Evolutionary conservation across 208 protist species (phyloP), one percentile per base, ranked within the genome.

Genomic region (Leishmania martiniquensis): DNA sequence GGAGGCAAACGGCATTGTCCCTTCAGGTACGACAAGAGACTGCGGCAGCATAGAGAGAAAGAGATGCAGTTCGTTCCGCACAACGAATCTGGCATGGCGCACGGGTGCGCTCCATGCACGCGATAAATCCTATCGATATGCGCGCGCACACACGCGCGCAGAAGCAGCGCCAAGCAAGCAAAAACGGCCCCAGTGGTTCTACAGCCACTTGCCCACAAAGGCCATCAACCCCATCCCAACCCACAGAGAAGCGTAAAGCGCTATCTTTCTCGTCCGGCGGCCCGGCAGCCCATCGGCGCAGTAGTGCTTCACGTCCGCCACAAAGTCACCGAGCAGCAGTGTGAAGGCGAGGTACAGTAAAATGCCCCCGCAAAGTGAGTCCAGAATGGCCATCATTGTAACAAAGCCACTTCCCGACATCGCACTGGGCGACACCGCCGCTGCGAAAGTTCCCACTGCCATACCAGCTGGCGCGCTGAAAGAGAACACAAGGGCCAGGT

Each of bases 281-380:
- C 37, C 25, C 47, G 17, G 7, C 59, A 62, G 39, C 5, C 59
- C 84, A 20, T 82, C 79, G 9, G 70, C 72, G 72, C 85, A 77
- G 73, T 75, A 81, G 12, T 63, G 25, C 57, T 60, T 75, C 70
- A 88, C 34, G 32, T 87, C 84, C 5, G 54, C 70, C 54, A 84
- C 77, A 68, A 95, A 95, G 74, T 95, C 91, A 25, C 70, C 78
- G 13, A 93, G 75, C 70, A 95, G 84, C 59, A 95, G 78, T 5
- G 65, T 84, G 74, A 95, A 95, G 44, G 80, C 89, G 72, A 95
- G 78, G 77, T 93, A 95, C 57, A 93, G 76, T 67, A 95, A 80
- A 52, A 95, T 93, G 34, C 91, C 91, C 34, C 87, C 87, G 67
- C 87, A 95, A 51, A 91, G 20, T 0, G 89, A 73, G 75, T 90